Base-by-base conservation (phyloP, 2,329 filamentous ascomycete genomes). In the Raffaelea ambrosiae region DNA sequence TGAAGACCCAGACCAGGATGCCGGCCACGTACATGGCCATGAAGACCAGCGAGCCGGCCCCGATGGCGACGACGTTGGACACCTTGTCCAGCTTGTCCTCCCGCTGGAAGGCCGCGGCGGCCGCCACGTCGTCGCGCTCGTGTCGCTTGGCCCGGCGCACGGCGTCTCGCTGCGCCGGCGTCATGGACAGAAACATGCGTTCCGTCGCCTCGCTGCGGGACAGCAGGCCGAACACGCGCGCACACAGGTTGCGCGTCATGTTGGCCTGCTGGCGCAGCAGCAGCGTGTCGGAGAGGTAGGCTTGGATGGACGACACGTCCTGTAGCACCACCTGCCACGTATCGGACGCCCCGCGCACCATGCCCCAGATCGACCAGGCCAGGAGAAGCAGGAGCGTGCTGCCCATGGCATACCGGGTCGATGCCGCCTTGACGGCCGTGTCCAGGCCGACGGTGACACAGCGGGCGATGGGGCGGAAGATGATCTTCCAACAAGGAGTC, bases 231-330 rank as follows among this genome's bases (percentile, higher is more conserved):
- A 41, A 41, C 4, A 41, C n/a, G 11, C 40, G 40, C 20, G 20
- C 21, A n/a, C 40, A 41, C 18, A 41, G 22, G 22, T 41, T 41
- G 20, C 40, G 40, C 20, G 40, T 23, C 42, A 51, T 39, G 46
- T 61, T 65, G 23, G 58, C 55, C 50, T 64, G 62, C 53, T 66
- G 63, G 2, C 64, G 58, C 53, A 66, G 60, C 39, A 66, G 61
- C 16, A 66, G 56, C 13, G 61, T 63, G 26, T 63, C 63, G 10
- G 60, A 63, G 22, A 63, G 51, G 47, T 66, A 65, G 40, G 61
- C 58, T 41, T 63, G 55, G 42, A 66, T 63, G 13, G 64, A 62
- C 44, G 58, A 59, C n/a, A 61, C 55, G 43, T 66, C 61, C 19
- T 62, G 60, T 19, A 66, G 53, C 19, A 63, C 45, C 26, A 64